A percentile compares a stretch with the other conserved stretches of the same genome.
These are phyloP conservation scores for Posidonia australis DNA, from an alignment of 106 monocot species.

Conservation along the genomic window DNA sequence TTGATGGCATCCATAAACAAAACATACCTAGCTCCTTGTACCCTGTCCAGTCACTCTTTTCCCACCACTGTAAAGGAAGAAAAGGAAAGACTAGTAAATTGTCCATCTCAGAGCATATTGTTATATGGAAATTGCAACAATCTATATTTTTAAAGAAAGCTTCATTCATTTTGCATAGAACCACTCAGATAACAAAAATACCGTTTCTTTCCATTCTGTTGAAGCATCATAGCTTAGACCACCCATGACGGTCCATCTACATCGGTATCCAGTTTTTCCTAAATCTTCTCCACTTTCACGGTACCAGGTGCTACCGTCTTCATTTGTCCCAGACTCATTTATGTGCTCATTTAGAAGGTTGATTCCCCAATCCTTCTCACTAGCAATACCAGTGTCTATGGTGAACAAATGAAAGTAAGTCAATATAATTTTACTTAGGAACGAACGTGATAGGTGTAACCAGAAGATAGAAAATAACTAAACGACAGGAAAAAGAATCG, in stretches of 20 bases:
- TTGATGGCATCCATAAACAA: background rate
- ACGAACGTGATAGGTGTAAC: background rate
- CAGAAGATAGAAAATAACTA: background rate
- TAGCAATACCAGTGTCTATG: constrained; percentile 99
- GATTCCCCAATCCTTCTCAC: constrained; percentile 99
- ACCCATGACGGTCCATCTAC: constrained; percentile 88
- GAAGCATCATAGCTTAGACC: constrained; percentile 65
- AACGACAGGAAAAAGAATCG: background rate
- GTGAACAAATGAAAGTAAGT: constrained; percentile 32
- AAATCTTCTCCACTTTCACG: constrained; percentile 84
- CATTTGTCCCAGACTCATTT: constrained; percentile 72
- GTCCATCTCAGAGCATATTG: background rate
- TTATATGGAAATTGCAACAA: background rate
- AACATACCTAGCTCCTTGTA: constrained; percentile 94
- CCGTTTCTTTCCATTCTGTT: constrained; percentile 89
- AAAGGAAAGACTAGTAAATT: constrained; percentile 28
- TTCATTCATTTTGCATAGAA: background rate
- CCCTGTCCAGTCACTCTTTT: constrained; percentile 99
- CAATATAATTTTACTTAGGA: constrained; percentile 34
- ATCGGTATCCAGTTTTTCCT: constrained; percentile 81
- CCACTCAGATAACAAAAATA: constrained; percentile 10
- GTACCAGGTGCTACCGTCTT: constrained; percentile 98
- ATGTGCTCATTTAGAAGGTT: constrained; percentile 72
- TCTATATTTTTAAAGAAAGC: background rate
- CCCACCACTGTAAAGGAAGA: constrained; percentile 99